phyloP scores from a whole-genome alignment of 2,329 filamentous ascomycete genomes.

The Trichothecium roseum region DNA sequence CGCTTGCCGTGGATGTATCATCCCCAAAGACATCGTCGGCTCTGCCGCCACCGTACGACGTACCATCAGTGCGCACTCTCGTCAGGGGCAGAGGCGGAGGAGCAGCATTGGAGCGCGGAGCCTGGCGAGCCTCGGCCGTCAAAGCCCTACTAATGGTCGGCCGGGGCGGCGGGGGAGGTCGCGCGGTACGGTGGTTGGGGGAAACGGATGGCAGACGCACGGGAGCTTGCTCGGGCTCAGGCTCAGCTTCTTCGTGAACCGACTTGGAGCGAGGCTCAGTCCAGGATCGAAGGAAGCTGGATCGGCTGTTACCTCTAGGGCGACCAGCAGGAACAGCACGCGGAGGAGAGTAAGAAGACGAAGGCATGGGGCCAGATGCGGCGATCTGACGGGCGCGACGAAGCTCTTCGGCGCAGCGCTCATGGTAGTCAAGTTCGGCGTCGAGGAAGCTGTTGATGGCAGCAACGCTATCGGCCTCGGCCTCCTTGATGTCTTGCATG shows the following conservation, averaged over 20 bases:
- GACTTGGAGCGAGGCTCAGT: constrained; percentile 23
- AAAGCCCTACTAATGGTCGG: constrained; percentile 25
- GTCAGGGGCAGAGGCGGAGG: constrained; percentile 28
- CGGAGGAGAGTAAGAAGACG: constrained; percentile 3
- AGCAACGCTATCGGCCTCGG: constrained; percentile 71
- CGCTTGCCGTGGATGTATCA: constrained; percentile 39
- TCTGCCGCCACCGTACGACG: constrained; percentile 15
- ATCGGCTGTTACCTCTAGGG: constrained; percentile 27
- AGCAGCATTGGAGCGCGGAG: constrained; percentile 10
- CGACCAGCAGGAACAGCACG: constrained; percentile 12
- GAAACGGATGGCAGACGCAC: constrained; percentile 2
- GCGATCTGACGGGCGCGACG: constrained; percentile 36
- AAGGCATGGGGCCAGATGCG: constrained; percentile 7
- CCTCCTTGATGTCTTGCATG: constrained; percentile 95
- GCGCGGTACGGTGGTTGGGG: constrained; percentile 6
- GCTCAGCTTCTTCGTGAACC: constrained; percentile 21
- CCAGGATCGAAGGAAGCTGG: constrained; percentile 38
- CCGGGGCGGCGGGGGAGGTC: constrained; percentile 22
- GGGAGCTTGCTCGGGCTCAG: constrained; percentile 20
- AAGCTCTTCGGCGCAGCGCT: constrained; percentile 79
- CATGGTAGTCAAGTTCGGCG: constrained; percentile 82
- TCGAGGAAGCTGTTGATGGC: constrained; percentile 78
- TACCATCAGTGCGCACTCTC: constrained; percentile 28
- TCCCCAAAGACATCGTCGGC: constrained; percentile 36
- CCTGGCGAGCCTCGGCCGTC: constrained; percentile 25